Conservation (phyloP, 2,329 filamentous ascomycete species). For the Ceratocystis eucalypticola region DNA sequence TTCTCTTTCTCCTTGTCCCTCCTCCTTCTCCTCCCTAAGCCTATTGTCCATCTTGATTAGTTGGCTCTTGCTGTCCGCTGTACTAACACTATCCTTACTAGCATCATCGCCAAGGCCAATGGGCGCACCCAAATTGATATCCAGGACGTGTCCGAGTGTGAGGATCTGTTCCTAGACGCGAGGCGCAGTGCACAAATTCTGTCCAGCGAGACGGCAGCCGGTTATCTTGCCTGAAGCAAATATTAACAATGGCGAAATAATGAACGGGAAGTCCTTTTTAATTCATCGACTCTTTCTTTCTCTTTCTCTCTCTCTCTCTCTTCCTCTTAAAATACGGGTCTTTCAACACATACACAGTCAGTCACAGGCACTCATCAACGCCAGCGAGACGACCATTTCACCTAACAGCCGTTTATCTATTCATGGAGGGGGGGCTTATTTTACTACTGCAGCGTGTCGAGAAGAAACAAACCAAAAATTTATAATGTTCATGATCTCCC, state of each 20-base stretch:
- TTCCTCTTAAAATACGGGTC: too few species aligned
- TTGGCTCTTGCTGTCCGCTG: not conserved
- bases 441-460: too few species aligned
- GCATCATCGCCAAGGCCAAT: slow-evolving; percentile 78
- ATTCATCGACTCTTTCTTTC: not conserved
- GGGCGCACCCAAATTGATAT: slow-evolving; percentile 64
- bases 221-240: slow-evolving; percentile 43
- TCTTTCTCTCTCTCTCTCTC: not conserved
- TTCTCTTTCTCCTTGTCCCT: not conserved
- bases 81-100: slow-evolving; percentile 25
- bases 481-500: not conserved
- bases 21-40: not conserved
- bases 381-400: too few species aligned
- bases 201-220: slow-evolving; percentile 45
- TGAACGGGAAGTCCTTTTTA: not conserved
- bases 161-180: slow-evolving; percentile 73
- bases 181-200: slow-evolving; percentile 62
- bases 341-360: too few species aligned
- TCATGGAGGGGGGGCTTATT: too few species aligned
- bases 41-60: not conserved
- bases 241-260: not conserved
- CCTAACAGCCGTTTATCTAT: too few species aligned
- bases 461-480: not conserved
- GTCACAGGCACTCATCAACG: too few species aligned
- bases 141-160: slow-evolving; percentile 65